Evolutionary conservation across 331 rosid species (phyloP).

Genomic region (Malus hybrid): DNA sequence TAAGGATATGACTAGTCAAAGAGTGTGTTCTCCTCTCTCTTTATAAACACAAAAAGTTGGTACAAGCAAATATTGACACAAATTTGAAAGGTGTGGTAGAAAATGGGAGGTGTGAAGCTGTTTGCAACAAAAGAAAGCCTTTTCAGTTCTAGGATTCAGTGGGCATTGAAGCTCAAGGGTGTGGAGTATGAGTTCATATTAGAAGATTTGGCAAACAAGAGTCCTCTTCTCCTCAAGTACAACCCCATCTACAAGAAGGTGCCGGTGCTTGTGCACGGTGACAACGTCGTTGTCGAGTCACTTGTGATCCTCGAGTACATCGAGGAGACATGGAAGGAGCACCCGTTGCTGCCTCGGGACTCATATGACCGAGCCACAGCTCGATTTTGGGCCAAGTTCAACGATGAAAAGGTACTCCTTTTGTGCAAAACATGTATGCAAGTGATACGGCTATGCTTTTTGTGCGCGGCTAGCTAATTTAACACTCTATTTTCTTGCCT

Average conservation of each 20-base stretch:
- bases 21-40: neutral
- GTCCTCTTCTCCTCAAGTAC: constrained; percentile 41
- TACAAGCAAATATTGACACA: neutral
- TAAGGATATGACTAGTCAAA: no score
- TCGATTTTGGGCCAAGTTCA: constrained; percentile 50
- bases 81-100: neutral
- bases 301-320: constrained; percentile 57
- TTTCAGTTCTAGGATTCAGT: constrained; percentile 40
- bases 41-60: neutral
- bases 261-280: constrained; percentile 40
- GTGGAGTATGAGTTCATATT: constrained; percentile 39
- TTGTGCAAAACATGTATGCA: neutral
- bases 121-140: constrained; percentile 36
- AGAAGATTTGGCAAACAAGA: constrained; percentile 45
- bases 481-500: no score
- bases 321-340: constrained; percentile 50
- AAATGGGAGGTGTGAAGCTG: constrained; percentile 43
- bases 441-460: neutral
- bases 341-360: constrained; percentile 34
- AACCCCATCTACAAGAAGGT: constrained; percentile 56
- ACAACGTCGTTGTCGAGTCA: constrained; percentile 36
- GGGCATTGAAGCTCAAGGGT: constrained; percentile 54
- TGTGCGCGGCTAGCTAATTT: no score
- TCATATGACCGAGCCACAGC: constrained; percentile 35
- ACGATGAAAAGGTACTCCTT: constrained; percentile 41